Base-by-base conservation (phyloP, 1,284 basidiomycete genomes). In the Heterobasidion parviporum region DNA sequence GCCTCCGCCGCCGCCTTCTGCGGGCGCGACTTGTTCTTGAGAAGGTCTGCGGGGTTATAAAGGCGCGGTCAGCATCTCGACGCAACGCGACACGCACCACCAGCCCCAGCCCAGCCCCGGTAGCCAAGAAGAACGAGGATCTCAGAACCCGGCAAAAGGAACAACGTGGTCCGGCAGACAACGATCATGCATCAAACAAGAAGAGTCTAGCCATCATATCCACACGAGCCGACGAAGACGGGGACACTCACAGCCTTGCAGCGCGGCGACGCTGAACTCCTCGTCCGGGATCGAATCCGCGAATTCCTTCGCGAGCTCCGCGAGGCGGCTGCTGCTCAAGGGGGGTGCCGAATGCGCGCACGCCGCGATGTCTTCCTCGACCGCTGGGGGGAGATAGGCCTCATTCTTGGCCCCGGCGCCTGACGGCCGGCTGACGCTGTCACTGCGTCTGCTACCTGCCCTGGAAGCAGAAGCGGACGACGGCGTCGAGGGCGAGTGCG, bases 241-340 rank as follows among this genome's bases (percentile, higher is more conserved):
- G 50, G 60, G 54, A 55, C 14, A 82, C 86, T 78, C 68, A 88
- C 86, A 92, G 66, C 89, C 90, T 71, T 92, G 90, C 57, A 93
- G 72, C 55, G 87, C 84, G n/a, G 91, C 89, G 55, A 92, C 86
- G 62, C 86, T 88, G 66, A 92, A 90, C 70, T 87, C 86, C 45
- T 87, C 83, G 26, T 89, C 85, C 0, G 89, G 87, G 33, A 92
- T 82, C 26, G 79, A 72, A 58, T 86, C 83, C 4, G 88, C 86
- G 64, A 92, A 93, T 56, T 74, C 67, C 70, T 85, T 82, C 10
- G 88, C 91, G 15, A 92, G 73, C 15, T 71, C 65, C 34, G 78
- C 80, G 33, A 91, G 74, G 56, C 79, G 83, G 62, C 71, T 72
- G 49, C 76, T 78, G 62, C 85, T 81, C 56, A 90, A 72, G 7